Conservation (phyloP, 768 basidiomycete species). For the Cyathus striatus region DNA sequence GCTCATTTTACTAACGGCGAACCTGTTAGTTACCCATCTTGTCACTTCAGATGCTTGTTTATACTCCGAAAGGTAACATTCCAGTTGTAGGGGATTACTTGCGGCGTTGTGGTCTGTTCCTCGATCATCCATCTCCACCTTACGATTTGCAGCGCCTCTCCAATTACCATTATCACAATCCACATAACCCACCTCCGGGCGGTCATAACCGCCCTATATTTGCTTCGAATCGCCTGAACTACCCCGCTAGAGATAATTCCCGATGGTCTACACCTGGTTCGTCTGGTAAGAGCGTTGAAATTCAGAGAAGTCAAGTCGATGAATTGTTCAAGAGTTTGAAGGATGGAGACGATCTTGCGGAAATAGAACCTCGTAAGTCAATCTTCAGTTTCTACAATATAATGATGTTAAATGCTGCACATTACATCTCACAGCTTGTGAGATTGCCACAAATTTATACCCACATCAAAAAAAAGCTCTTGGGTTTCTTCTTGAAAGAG, state of each 20-base stretch:
- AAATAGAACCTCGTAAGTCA: constrained; percentile 78
- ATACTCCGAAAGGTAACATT: constrained; percentile 93
- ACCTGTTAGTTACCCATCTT: constrained; percentile 68
- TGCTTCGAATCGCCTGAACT: constrained; percentile 34
- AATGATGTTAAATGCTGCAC: constrained; percentile 8
- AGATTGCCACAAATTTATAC: constrained; percentile 84
- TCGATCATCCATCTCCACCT: constrained; percentile 75
- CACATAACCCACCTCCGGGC: constrained; percentile 79
- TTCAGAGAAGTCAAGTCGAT: constrained; percentile 91
- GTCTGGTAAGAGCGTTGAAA: constrained; percentile 77
- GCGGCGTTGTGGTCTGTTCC: constrained; percentile 57
- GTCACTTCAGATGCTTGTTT: constrained; percentile 81
- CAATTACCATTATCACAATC: constrained; percentile 77
- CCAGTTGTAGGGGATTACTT: constrained; percentile 75
- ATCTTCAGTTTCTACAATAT: constrained; percentile 9
- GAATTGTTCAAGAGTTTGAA: constrained; percentile 88
- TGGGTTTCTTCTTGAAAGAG: constrained; percentile 89
- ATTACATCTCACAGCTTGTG: constrained; percentile 35
- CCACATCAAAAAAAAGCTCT: constrained; percentile 98
- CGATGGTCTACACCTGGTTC: constrained; percentile 57
- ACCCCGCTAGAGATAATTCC: constrained; percentile 26
- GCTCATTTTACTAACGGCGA: constrained; percentile 1
- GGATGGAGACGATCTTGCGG: constrained; percentile 79
- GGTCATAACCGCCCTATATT: constrained; percentile 45
- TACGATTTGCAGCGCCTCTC: constrained; percentile 57